Base-by-base conservation (phyloP, 1,284 basidiomycete genomes). In the Prillingera fragicola region DNA sequence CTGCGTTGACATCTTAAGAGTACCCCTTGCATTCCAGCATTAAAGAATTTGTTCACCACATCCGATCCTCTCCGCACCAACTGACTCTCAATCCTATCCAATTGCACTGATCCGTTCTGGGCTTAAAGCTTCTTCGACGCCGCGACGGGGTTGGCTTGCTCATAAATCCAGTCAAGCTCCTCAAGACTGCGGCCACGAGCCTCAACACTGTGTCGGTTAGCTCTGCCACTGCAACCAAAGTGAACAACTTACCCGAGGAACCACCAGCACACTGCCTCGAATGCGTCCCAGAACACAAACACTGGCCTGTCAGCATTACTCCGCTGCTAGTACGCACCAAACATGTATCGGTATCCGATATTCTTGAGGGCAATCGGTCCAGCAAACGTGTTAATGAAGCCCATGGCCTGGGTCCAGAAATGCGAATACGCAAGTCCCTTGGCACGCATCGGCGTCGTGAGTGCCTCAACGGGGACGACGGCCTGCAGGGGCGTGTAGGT, bases 381-480 rank as follows among this genome's bases (percentile, higher is more conserved):
- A 14, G 63, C 66, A 51, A 68, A 72, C 38, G 60, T 51, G 54
- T 78, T 78, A 47, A 78, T 75, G 55, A 79, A 77, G 2, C 73
- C 74, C 22, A 75, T 74, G 37, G 73, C 72, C 48, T 69, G 74
- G 40, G 77, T 76, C 10, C 75, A 71, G 41, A 79, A 54, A 35
- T 63, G 63, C 17, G 64, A 64, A 28, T 63, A 53, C 14, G 67
- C 69, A 73, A 80, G 78, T 47, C 80, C 80, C 59, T 80, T 80
- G 6, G 79, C 79, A 41, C 78, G 74, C 35, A 78, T 76, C 45
- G 77, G 78, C 38, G 77, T 79, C 44, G 76, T 69, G 14, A 80
- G 67, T 47, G 75, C 77, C 52, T 81, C 80, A 17, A 75, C 74
- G 1, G 80, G 78, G 48, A 79, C 78, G 8, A 80, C 60, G 4